Evolutionary conservation across 169 alveolate species (phyloP), one percentile per base, ranked within the genome.

Genomic region (Plasmodium reichenowi): DNA sequence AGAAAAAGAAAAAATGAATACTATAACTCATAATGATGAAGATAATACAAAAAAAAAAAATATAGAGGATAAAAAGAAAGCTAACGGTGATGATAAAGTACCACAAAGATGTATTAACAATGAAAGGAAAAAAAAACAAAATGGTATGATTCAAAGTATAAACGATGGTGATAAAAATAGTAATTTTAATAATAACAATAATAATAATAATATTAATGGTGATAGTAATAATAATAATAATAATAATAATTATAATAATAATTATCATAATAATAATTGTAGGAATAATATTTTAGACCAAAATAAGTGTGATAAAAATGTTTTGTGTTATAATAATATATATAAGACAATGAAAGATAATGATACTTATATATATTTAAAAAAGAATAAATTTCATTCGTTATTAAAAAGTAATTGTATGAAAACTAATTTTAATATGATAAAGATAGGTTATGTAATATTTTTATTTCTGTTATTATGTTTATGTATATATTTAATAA

Each of bases 331-430:
- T 26, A 67, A 83, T 52, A 83, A 83, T 62, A 13, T 68, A 2
- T 63, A 67, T 47, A 83, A 83, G 9, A 17, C 59, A 26, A 83
- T 83, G 83, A 83, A 83, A 50, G 70, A 83, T 43, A 83, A 83
- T 63, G 91, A 83, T 47, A 83, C 91, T 4, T 83, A 83, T 17
- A 83, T 83, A 1, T 83, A 83, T 83, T 68, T 83, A 58, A 83
- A 83, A 17, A 83, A 83, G 22, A 83, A 67, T 43, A 83, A 68
- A 45, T 83, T 83, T 50, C 68, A 83, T 58, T 56, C 72, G 4
- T 68, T 83, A 20, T 63, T 83, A 72, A 83, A 52, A 72, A 5
- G 12, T 0, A 60, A 58, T 52, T 67, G 32, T 10, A 45, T 54
- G 0, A 45, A 32, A 3, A 68, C 43, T 5, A 17, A 52, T 22